Conservation (phyloP, 2,329 filamentous ascomycete species). For the Coniella lustricola region DNA sequence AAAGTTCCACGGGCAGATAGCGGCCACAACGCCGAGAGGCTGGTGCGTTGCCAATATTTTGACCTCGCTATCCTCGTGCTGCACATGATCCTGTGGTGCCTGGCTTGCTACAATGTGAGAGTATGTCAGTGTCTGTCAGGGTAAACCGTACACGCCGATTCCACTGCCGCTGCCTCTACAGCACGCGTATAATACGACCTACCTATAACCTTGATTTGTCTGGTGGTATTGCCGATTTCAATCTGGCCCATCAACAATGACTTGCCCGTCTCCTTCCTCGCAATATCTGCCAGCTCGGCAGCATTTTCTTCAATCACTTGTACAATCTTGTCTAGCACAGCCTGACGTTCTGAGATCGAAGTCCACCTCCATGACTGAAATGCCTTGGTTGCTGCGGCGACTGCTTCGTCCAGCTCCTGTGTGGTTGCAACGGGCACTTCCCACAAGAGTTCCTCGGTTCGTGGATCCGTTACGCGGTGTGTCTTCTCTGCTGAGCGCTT, state of each 20-base stretch:
- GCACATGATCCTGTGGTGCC: slow-evolving; percentile 37
- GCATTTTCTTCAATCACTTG: slow-evolving; percentile 33
- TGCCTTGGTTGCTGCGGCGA: slow-evolving; percentile 36
- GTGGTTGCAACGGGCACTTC: slow-evolving; percentile 36
- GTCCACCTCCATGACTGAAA: slow-evolving; percentile 41
- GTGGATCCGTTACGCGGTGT: slow-evolving; percentile 36
- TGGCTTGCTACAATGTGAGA: slow-evolving; percentile 19
- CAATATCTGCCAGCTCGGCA: slow-evolving; percentile 36
- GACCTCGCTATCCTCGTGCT: slow-evolving; percentile 38
- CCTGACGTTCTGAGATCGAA: slow-evolving; percentile 34
- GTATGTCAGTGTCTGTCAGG: not conserved
- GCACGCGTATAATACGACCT: slow-evolving; percentile 9
- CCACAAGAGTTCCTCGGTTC: slow-evolving; percentile 36
- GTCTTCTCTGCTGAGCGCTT: slow-evolving; percentile 26
- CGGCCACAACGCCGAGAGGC: slow-evolving; percentile 44
- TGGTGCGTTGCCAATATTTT: slow-evolving; percentile 35
- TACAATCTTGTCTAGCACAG: slow-evolving; percentile 32
- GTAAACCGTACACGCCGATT: too few species aligned
- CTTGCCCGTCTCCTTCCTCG: slow-evolving; percentile 46
- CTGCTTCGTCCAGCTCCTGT: slow-evolving; percentile 38
- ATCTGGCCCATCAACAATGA: slow-evolving; percentile 33
- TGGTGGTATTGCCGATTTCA: slow-evolving; percentile 31
- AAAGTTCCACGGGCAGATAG: slow-evolving; percentile 57
- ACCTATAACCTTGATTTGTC: slow-evolving; percentile 32
- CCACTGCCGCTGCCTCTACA: too few species aligned